Evolutionary conservation across 768 basidiomycete species (phyloP), one percentile per base, ranked within the genome.

Genomic region (Leccinum variicolor): DNA sequence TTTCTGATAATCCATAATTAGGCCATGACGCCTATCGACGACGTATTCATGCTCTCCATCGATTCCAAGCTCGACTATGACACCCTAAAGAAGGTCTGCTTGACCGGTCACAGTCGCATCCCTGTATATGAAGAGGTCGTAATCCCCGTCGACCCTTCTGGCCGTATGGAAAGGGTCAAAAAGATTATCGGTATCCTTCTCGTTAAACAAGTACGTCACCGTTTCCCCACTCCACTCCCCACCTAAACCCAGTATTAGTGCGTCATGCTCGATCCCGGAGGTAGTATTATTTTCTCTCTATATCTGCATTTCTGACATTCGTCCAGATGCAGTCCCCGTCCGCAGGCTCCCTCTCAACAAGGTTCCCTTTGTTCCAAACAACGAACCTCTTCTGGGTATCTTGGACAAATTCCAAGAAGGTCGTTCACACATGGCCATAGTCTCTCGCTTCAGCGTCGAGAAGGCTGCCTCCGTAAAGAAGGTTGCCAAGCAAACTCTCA

Each of bases 341-440:
- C 84, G 90, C 64, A 86, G 85, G 59, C 84, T 96, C 46, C 91
- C 90, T 1, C 76, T 96, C 48, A 93, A 94, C 73, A 90, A 87
- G 66, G 89, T 94, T 6, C 89, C 87, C 0, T 90, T 89, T 53
- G 90, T 95, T 3, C 90, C 92, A 2, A 87, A 86, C 46, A 92
- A 95, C 64, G 90, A 93, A 71, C 82, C 92, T 23, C 77, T 96
- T 1, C 80, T 94, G 14, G 85, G 89, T 25, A 90, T 94, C 59
- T 78, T 95, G 31, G 92, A 94, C 70, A 87, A 80, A 59, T 95
- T 95, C 71, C 92, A 94, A 70, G 92, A 93, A 66, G 93, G 92
- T 4, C 81, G 91, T 29, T 91, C 89, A 43, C 93, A 96, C 69
- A 94, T 96, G 84, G 93, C 93, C 21, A 89, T 95, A 63, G 91